Evolutionary conservation across 1,284 basidiomycete species (phyloP).

Genomic region (Puccinia triticina): DNA sequence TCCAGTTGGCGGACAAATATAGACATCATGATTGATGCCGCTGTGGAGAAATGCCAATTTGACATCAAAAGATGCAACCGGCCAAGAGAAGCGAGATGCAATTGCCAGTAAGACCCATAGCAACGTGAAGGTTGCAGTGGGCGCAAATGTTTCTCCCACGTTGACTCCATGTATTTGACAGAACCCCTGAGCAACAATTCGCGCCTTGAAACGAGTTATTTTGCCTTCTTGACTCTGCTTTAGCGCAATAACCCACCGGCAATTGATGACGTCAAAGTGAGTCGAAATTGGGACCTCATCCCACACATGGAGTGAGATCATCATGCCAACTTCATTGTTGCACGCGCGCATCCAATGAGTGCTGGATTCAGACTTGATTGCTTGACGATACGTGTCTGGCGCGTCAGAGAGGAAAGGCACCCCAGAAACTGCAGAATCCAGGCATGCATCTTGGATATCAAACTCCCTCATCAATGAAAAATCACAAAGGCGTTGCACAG

Average conservation of each 20-base stretch:
- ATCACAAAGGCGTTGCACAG: neutral
- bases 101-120: neutral
- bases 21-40: neutral
- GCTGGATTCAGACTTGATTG: neutral
- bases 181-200: neutral
- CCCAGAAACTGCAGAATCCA: too few species aligned
- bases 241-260: neutral
- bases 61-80: constrained; percentile 12
- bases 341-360: too few species aligned
- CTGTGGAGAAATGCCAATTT: too few species aligned
- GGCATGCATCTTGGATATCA: neutral
- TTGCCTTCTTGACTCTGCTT: neutral
- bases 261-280: too few species aligned
- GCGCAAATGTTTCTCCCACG: neutral
- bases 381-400: neutral
- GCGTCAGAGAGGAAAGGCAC: too few species aligned
- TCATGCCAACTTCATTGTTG: too few species aligned
- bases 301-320: too few species aligned
- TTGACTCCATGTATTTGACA: neutral
- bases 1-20: neutral
- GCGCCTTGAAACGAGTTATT: neutral
- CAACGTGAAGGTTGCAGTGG: neutral
- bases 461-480: neutral
- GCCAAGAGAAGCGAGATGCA: neutral
- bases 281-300: too few species aligned